Conservation (phyloP, 805 yeast genomes). For the Ogataea angusta region DNA sequence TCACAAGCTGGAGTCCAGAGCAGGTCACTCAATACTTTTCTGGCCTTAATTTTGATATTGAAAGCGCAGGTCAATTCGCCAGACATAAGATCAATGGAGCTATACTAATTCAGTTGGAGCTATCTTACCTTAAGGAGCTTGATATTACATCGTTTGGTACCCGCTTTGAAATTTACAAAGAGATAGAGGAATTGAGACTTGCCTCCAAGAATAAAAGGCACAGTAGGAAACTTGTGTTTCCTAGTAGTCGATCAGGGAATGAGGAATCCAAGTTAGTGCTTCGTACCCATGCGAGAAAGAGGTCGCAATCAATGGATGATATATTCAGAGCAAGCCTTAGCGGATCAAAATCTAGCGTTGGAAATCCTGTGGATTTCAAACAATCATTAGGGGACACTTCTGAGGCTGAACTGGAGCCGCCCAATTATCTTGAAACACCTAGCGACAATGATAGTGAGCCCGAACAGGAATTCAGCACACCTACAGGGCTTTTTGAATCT, state of each 20-base stretch:
- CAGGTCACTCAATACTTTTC: conserved; percentile 81
- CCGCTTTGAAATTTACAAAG: conserved; percentile 86
- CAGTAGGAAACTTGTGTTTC: not conserved
- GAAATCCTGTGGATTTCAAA: not conserved
- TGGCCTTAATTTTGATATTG: conserved; percentile 66
- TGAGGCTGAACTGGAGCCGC: conserved; percentile 11
- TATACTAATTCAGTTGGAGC: conserved; percentile 79
- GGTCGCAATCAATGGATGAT: conserved; percentile 52
- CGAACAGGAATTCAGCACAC: conserved; percentile 15
- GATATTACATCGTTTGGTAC: conserved; percentile 94
- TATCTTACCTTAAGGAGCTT: conserved; percentile 82
- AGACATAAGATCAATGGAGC: conserved; percentile 87
- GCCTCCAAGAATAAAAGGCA: conserved; percentile 21
- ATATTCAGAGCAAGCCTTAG: conserved; percentile 12
- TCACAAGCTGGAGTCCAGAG: conserved; percentile 73
- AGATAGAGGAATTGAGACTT: conserved; percentile 65
- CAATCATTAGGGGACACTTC: conserved; percentile 8
- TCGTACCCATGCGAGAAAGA: conserved; percentile 40
- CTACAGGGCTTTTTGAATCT: conserved; percentile 44
- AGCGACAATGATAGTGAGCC: conserved; percentile 13
- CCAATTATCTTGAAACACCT: conserved; percentile 7
- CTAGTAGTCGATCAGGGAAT: not conserved
- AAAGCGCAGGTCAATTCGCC: conserved; percentile 74
- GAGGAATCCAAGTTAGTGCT: not conserved
- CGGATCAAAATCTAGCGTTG: not conserved